phyloP scores from a whole-genome alignment of 805 yeast species.

The Suhomyces sp. region DNA sequence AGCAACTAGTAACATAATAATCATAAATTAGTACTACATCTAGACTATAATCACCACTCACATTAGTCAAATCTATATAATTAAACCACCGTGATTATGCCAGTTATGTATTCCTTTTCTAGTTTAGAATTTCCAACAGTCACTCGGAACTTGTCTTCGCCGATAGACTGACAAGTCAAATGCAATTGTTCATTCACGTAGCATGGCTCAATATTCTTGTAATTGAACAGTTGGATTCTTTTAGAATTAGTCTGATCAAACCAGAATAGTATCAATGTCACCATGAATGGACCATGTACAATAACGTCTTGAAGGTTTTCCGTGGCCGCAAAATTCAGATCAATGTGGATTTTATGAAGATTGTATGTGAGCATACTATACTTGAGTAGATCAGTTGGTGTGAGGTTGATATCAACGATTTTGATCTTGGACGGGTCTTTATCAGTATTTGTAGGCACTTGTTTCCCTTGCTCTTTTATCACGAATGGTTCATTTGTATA shows the following conservation, averaged over 20 bases:
- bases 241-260: conserved; percentile 18
- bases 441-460: too few relatives aligned
- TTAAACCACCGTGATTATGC: conserved; percentile 1
- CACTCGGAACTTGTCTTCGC: background rate
- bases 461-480: too few relatives aligned
- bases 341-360: conserved; percentile 82
- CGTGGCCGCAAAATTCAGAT: conserved; percentile 49
- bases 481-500: conserved; percentile 52
- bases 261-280: conserved; percentile 60
- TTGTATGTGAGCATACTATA: conserved; percentile 79
- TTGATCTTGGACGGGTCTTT: too few relatives aligned
- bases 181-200: conserved; percentile 26
- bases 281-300: conserved; percentile 80
- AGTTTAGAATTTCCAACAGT: background rate
- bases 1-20: too few relatives aligned
- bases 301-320: conserved; percentile 66
- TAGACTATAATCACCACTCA: too few relatives aligned
- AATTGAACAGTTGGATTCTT: conserved; percentile 35
- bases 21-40: too few relatives aligned
- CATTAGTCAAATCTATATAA: too few relatives aligned
- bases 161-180: background rate
- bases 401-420: too few relatives aligned
- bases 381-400: conserved; percentile 50
- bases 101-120: conserved; percentile 1
- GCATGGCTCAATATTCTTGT: conserved; percentile 52